phyloP scores from a whole-genome alignment of 2,329 filamentous ascomycete species.

The Aspergillus sp. region DNA sequence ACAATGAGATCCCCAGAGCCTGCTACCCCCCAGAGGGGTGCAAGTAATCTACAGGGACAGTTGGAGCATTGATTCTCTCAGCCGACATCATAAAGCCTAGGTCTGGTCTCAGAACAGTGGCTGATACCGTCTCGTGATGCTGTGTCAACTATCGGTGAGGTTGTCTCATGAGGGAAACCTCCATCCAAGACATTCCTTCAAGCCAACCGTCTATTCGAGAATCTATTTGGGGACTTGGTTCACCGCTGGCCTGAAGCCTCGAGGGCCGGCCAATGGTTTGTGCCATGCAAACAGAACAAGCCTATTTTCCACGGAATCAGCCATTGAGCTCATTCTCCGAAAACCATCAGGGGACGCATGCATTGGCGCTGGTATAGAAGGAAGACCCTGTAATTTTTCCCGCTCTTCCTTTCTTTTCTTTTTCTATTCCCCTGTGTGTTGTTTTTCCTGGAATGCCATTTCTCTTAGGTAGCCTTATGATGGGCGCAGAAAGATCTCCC shows the following conservation, averaged over 20 bases:
- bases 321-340: constrained; percentile 15
- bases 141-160: constrained; percentile 22
- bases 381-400: constrained; percentile 11
- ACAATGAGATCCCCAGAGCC: not conserved
- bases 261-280: constrained; percentile 13
- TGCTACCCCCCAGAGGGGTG: not conserved
- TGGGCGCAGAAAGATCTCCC: constrained; percentile 12
- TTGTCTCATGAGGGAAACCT: constrained; percentile 19
- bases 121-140: constrained; percentile 24
- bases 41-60: not conserved
- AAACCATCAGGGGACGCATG: constrained; percentile 25
- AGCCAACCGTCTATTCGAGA: constrained; percentile 19
- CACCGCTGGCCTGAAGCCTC: constrained; percentile 27
- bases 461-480: constrained; percentile 11
- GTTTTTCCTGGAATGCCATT: no score
- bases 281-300: constrained; percentile 6
- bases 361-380: constrained; percentile 11
- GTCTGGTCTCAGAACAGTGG: constrained; percentile 17
- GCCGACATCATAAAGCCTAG: constrained; percentile 9
- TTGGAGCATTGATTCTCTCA: constrained; percentile 11
- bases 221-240: constrained; percentile 17
- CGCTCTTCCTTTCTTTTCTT: constrained; percentile 10
- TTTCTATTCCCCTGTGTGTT: not conserved
- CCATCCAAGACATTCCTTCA: constrained; percentile 28
- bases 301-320: constrained; percentile 8